Evolutionary conservation across 108 stramenopile genomes (phyloP).

Genomic region (Pseudonitzschia multistriata): DNA sequence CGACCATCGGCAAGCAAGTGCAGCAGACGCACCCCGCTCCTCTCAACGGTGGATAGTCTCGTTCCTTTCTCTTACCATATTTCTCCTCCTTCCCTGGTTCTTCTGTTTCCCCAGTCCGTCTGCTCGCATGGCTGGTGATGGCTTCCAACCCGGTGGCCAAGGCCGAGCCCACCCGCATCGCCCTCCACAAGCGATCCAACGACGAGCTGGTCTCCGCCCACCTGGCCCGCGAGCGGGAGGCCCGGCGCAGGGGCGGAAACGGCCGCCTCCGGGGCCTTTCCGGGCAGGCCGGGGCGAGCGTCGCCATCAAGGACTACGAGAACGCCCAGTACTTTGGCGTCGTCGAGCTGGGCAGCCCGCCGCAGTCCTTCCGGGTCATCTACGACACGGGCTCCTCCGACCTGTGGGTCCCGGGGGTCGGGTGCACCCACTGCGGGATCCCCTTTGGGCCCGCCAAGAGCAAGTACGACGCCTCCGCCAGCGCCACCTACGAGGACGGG

Average conservation of each 20-base stretch:
- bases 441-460: constrained; percentile 53
- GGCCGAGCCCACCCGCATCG: constrained; percentile 22
- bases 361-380: constrained; percentile 87
- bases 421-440: constrained; percentile 69
- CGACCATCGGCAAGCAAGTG: too few relatives aligned
- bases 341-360: constrained; percentile 74
- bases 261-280: neutral
- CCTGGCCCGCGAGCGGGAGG: constrained; percentile 66
- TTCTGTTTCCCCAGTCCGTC: too few relatives aligned
- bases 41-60: too few relatives aligned
- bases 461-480: constrained; percentile 61
- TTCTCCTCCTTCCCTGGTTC: too few relatives aligned
- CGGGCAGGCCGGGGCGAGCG: constrained; percentile 48
- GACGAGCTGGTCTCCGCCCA: constrained; percentile 64
- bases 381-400: constrained; percentile 97
- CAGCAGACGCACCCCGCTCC: too few relatives aligned
- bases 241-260: constrained; percentile 15
- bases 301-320: constrained; percentile 83
- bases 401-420: constrained; percentile 93
- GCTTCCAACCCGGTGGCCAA: constrained; percentile 22
- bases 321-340: constrained; percentile 86
- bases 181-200: constrained; percentile 52
- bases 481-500: constrained; percentile 49
- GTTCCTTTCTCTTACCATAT: too few relatives aligned
- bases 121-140: constrained; percentile 5